Base-by-base conservation (phyloP, 2,329 filamentous ascomycete genomes). In the Aspergillus sp. region DNA sequence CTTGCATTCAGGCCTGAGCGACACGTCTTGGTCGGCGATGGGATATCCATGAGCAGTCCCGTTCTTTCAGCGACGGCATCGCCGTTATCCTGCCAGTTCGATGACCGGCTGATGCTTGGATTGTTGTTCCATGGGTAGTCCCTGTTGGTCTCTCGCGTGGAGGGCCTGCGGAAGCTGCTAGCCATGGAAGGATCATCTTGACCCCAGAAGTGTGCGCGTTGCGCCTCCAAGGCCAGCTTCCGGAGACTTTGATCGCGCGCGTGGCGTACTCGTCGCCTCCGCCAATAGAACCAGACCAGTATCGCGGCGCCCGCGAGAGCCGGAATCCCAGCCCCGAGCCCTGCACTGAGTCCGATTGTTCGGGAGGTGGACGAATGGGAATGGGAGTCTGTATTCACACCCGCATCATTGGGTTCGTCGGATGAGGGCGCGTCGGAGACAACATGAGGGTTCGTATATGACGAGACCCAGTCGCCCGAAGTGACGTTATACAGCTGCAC, bases 291-390 rank as follows among this genome's bases (percentile, higher is more conserved):
- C 56, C 84, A 77, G 57, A 75, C 81, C 20, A 83, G 65, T 1
- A 85, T 24, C 2, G 82, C 63, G 0, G 82, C 74, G 0, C 79
- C 73, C 9, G 86, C 61, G 2, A 85, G 67, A 1, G 84, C 77
- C 0, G 83, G 76, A 1, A 89, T 69, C 1, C 87, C 89, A 1
- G 92, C 73, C 1, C 89, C 88, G 1, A 91, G 70, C 0, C 88
- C 89, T 2, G 88, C 75, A 0, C 87, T 87, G 0, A 91, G 76
- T 0, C 87, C 87, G 4, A 88, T 75, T 52, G 81, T 83, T 61
- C 79, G 78, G 9, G 72, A 61, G 10, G 66, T 65, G 9, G 75
- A 73, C 18, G 69, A 61, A 7, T 61, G 63, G 10, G 57, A 57
- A 7, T 63, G 56, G 36, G 63, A 57, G 11, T 49, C 20, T n/a